Evolutionary conservation across 2,329 filamentous ascomycete species (phyloP).

Genomic region (Bipolaris bicolor): DNA sequence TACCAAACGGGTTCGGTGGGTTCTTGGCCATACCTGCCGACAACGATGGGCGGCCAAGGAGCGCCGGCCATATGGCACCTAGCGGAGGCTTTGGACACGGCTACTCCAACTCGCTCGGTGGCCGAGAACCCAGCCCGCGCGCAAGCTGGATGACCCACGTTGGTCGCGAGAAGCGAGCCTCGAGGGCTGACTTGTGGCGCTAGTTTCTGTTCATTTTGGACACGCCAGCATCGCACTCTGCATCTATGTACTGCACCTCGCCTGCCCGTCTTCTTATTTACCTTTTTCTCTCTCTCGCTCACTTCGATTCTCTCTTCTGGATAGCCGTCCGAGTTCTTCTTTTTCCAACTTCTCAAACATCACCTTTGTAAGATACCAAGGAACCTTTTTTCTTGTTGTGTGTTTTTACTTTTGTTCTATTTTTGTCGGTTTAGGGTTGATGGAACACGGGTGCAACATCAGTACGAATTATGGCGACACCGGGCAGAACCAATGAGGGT

Average conservation of each 20-base stretch:
- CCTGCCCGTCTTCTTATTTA: conserved; percentile 4
- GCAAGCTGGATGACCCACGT: conserved; percentile 43
- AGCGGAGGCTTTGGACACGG: conserved; percentile 32
- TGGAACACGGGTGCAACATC: conserved; percentile 5
- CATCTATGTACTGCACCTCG: not conserved
- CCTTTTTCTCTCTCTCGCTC: conserved; percentile 13
- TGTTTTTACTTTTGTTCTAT: conserved; percentile 1
- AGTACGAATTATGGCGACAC: conserved; percentile 8
- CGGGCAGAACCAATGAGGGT: conserved; percentile 1
- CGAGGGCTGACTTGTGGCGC: conserved; percentile 46
- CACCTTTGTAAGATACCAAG: conserved; percentile 16
- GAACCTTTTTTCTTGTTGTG: conserved; percentile 1
- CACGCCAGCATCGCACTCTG: not conserved
- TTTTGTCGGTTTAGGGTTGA: not conserved
- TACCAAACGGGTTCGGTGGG: conserved; percentile 70
- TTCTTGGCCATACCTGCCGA: conserved; percentile 66
- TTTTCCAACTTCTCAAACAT: conserved; percentile 7
- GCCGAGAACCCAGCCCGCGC: conserved; percentile 27
- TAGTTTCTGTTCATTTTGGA: conserved; percentile 15
- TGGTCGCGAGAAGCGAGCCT: conserved; percentile 43
- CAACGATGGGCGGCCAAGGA: conserved; percentile 42
- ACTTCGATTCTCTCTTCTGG: conserved; percentile 20
- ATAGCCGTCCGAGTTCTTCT: conserved; percentile 19
- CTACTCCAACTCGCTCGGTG: conserved; percentile 35
- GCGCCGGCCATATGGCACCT: conserved; percentile 39